These are phyloP conservation scores for Ballota nigra DNA, from an alignment of 257 asterid genomes.

Conservation along the genomic window DNA sequence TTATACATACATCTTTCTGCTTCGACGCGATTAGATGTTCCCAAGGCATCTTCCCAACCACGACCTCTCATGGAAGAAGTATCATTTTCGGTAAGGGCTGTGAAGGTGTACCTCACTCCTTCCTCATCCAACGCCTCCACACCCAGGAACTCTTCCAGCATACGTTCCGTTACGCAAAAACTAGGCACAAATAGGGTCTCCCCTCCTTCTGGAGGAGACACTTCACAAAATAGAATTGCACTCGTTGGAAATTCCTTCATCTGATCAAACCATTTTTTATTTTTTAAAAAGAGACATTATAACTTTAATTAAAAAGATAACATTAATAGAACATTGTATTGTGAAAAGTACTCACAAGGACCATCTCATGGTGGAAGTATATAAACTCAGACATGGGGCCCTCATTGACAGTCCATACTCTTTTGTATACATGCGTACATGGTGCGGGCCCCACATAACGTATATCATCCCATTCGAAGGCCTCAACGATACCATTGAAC, in stretches of 20 bases:
- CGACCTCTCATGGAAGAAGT: constrained; percentile 75
- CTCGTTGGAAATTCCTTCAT: constrained; percentile 67
- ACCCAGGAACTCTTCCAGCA: constrained; percentile 69
- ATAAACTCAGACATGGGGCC: too few relatives aligned
- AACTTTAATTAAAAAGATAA: too few relatives aligned
- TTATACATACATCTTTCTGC: constrained; percentile 51
- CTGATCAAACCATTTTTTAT: constrained; percentile 20
- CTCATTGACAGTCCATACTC: too few relatives aligned
- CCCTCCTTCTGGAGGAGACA: constrained; percentile 82
- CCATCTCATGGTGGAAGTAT: too few relatives aligned
- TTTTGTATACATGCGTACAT: too few relatives aligned
- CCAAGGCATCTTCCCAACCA: constrained; percentile 84
- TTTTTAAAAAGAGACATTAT: background rate
- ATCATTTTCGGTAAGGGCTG: constrained; percentile 55
- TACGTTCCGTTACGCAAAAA: constrained; percentile 59
- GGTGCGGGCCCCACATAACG: too few relatives aligned
- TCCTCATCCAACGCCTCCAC: constrained; percentile 65
- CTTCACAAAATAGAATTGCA: constrained; percentile 69
- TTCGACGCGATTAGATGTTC: constrained; percentile 57
- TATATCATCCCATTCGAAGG: too few relatives aligned
- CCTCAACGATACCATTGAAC: too few relatives aligned
- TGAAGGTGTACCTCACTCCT: constrained; percentile 64
- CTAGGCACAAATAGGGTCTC: constrained; percentile 84
- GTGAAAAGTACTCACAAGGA: too few relatives aligned
- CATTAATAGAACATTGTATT: too few relatives aligned